Evolutionary conservation across 257 asterid genomes (phyloP), one percentile per base, ranked within the genome.

Genomic region (Petunia secreta): DNA sequence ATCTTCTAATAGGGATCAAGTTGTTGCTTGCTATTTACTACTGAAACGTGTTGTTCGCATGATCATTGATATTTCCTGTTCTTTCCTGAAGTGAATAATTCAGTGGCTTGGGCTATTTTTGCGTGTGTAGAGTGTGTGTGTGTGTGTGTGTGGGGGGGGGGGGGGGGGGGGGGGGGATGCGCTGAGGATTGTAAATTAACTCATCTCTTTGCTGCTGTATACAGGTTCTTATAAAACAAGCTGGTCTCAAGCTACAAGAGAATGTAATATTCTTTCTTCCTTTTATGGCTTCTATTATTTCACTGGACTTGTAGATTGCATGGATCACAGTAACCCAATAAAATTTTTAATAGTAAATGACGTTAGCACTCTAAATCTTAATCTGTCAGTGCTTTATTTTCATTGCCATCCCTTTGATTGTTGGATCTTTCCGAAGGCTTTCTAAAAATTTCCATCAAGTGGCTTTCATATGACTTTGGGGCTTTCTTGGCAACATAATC

Each of bases 181-280:
- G 39, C 63, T 78, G 81, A 78, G 6, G 67, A 44, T 25, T 1
- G 82, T 74, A 25, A 81, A 73, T 83, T 63, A 44, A 71, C 83
- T 66, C 80, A 46, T 64, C 79, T 62, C 36, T 54, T 15, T 44
- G 38, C 80, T 71, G 76, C 54, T 76, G 79, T 46, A 34, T 85
- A 83, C 90, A 95, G 99, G 98, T 93, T 81, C 93, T 95, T 52
- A 85, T 68, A 82, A 95, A 95, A 88, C 98, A 95, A 91, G 98
- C 97, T 75, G 97, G 98, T 82, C 95, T 92, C 82, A 90, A 90
- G 93, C 94, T 96, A 63, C 97, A 96, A 84, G 98, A 90, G 79
- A 93, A 90, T 86, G 98, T 95, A 93, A 90, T 46, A 1, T 68
- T 44, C 75, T 37, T 79, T 80, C 77, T 82, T 71, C 65, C 77